These are phyloP conservation scores for Cryptosporidium meleagridis DNA, from an alignment of 169 alveolate genomes.

Conservation along the genomic window DNA sequence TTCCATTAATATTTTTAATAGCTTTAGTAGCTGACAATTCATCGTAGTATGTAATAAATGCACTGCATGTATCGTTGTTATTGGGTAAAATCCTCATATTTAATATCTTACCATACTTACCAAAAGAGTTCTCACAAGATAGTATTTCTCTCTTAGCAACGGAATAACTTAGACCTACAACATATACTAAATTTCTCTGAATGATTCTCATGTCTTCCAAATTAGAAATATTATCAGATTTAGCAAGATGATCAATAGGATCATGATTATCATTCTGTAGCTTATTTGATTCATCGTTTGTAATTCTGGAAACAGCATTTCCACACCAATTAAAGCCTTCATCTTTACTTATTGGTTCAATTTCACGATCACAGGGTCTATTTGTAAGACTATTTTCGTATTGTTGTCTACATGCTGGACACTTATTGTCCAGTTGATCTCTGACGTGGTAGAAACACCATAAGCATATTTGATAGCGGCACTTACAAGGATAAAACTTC, in stretches of 20 bases:
- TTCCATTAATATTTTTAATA: slow-evolving; percentile 90
- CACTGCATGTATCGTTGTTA: slow-evolving; percentile 90
- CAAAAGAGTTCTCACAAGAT: slow-evolving; percentile 87
- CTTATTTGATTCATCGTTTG: neutral
- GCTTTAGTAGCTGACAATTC: slow-evolving; percentile 91
- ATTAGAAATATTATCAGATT: slow-evolving; percentile 16
- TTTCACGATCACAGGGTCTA: slow-evolving; percentile 19
- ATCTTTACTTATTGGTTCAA: neutral
- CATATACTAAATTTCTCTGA: slow-evolving; percentile 89
- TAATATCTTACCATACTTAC: slow-evolving; percentile 89
- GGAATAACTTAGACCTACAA: slow-evolving; percentile 87
- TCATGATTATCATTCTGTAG: neutral
- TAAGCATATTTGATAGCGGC: slow-evolving; percentile 91
- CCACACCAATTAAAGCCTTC: slow-evolving; percentile 70
- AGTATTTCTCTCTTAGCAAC: slow-evolving; percentile 87
- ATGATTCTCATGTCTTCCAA: slow-evolving; percentile 89
- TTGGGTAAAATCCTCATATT: slow-evolving; percentile 87
- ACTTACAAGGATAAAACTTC: slow-evolving; percentile 89
- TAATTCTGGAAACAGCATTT: slow-evolving; percentile 40
- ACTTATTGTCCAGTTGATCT: slow-evolving; percentile 88
- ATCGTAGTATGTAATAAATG: slow-evolving; percentile 91
- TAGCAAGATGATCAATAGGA: neutral
- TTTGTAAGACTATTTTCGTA: slow-evolving; percentile 83
- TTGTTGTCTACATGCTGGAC: slow-evolving; percentile 92
- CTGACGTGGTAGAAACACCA: slow-evolving; percentile 91